Base-by-base conservation (phyloP, 129 eudicot genomes). In the Centrapalus pauciflorus region DNA sequence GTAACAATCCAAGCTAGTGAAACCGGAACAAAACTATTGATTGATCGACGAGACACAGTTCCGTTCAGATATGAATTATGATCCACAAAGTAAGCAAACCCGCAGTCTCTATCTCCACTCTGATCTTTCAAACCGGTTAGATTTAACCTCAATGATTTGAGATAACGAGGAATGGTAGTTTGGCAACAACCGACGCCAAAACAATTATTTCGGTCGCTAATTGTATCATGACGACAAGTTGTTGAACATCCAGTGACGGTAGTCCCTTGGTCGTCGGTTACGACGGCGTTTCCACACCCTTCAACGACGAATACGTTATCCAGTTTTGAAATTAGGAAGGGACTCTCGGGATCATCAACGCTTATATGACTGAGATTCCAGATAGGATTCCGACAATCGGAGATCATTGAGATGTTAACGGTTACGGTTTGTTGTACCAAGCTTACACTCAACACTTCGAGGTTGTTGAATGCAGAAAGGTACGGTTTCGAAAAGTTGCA, bases 101-200 rank as follows among this genome's bases (percentile, higher is more conserved):
- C 63, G 37, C 75, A 70, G 7, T 30, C 33, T 67, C 57, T 76
- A 33, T 70, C 64, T 49, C 61, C 70, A 48, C 26, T 20, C 7
- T 8, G 14, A 6, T 24, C 35, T 72, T 30, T 21, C 45, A 69
- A 60, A 7, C 41, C 46, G 16, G 48, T 67, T 28, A 68, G 10
- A 37, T 61, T 34, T 26, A 76, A 25, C 1, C 11, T 61, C n/a
- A 21, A 76, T 2, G 28, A 27, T 25, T 56, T 19, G 10, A 77
- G 35, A 65, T 65, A 1, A 12, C 45, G 2, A 3, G 82, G 70
- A 71, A 77, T 1, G 1, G 26, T 41, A 0, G 73, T 21, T 25
- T 40, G 48, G 10, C 77, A 77, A 64, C 82, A 77, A 32, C 66
- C 71, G 38, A 70, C 17, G n/a, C 81, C 81, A 64, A 27, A 26